Evolutionary conservation across 1,139 yeast species (phyloP), one percentile per base, ranked within the genome.

Genomic region (Hyphopichia fennica): DNA sequence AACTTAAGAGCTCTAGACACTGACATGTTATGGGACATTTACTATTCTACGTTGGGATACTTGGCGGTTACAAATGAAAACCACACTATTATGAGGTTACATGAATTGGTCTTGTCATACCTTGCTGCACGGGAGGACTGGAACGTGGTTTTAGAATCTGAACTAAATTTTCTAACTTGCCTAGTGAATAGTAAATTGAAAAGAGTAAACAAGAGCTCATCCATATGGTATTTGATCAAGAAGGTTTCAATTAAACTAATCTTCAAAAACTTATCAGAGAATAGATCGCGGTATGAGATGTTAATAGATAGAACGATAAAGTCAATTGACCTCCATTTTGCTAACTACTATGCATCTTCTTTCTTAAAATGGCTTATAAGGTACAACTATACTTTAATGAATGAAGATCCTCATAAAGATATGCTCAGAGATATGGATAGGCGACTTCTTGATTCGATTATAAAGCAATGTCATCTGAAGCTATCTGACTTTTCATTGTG

Each of bases 61-160:
- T 49, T 73, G 37, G 45, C 67, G 16, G 70, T 76, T 11, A 69
- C 77, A 16, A 68, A 71, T 46, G 79, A 72, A 43, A 63, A 71
- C 52, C 71, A 69, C 44, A 64, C 67, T 23, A 54, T 67, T 1
- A 45, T 71, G 31, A 46, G 48, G 2, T 36, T 65, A 3, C 77
- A 72, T 48, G 69, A 69, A 38, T 36, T 42, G 25, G 47, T 63
- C 0, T 48, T 67, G 5, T 41, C 41, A 23, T 51, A 51, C 34
- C 38, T 67, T 11, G 29, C n/a, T n/a, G n/a, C n/a, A n/a, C n/a
- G 38, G 10, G 34, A 49, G 22, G 17, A n/a, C 4, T 6, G 11
- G 4, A 5, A 15, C 7, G 23, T 3, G 4, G n/a, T 33, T 14
- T n/a, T 60, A 4, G 28, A 40, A 1, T 40, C 46, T 2, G 75